Percentiles rank a stretch among this genome's conserved stretches.
Conservation (phyloP, 163 green algal species). For the Scenedesmus sp. region DNA sequence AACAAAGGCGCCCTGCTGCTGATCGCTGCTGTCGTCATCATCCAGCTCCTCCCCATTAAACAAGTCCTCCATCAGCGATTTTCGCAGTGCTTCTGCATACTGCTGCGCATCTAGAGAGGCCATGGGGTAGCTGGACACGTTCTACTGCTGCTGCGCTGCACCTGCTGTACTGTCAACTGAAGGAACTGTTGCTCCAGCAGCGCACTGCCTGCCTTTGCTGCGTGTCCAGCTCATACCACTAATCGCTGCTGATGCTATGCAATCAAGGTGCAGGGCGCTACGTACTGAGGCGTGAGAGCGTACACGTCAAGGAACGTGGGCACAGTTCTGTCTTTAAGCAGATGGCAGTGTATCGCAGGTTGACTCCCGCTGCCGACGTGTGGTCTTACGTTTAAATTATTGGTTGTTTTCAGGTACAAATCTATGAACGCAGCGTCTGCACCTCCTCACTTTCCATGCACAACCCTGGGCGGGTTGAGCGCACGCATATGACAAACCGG, state of each 20-base stretch:
- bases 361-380: not conserved
- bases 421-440: not conserved
- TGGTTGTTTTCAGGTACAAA: not conserved
- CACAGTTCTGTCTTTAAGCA: not conserved
- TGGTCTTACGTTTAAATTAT: not conserved
- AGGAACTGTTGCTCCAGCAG: not conserved
- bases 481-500: not conserved
- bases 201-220: not conserved
- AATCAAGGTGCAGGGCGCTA: not conserved
- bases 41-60: slow-evolving; percentile 34
- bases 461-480: not conserved
- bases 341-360: not conserved
- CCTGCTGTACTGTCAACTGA: not conserved
- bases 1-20: not conserved
- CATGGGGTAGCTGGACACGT: slow-evolving; percentile 9
- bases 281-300: not conserved
- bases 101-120: slow-evolving; percentile 40
- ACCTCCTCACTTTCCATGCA: not conserved
- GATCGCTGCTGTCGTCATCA: slow-evolving; percentile 3
- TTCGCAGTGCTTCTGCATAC: slow-evolving; percentile 52
- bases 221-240: not conserved
- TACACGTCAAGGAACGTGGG: not conserved
- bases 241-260: not conserved
- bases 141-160: not conserved
- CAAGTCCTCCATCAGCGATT: slow-evolving; percentile 44